Percentiles rank a stretch among this genome's conserved stretches.
phyloP scores from a whole-genome alignment of 352 stramenopile genomes.

The Ophiocytium majus region DNA sequence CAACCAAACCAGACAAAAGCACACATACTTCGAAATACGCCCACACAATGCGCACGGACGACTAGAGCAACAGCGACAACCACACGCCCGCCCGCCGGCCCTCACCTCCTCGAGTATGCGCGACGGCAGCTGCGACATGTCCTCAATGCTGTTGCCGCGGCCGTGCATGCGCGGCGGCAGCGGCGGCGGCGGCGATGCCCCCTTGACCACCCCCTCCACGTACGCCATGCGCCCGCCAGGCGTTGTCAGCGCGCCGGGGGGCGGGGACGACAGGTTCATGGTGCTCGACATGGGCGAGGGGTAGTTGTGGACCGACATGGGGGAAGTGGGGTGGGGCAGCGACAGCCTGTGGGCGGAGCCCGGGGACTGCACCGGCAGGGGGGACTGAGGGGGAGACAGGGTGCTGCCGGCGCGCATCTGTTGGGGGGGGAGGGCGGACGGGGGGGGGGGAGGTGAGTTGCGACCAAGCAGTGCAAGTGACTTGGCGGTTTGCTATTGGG shows the following conservation, averaged over 20 bases:
- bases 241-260: too few species aligned
- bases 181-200: too few species aligned
- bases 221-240: not conserved
- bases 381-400: not conserved
- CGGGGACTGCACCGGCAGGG: not conserved
- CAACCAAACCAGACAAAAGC: too few species aligned
- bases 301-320: not conserved
- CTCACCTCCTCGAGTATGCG: not conserved
- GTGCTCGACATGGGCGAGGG: not conserved
- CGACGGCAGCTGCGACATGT: not conserved
- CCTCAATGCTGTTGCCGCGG: not conserved
- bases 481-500: too few species aligned
- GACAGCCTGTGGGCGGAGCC: not conserved
- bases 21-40: too few species aligned
- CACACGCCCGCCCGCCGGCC: too few species aligned
- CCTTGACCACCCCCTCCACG: not conserved
- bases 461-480: too few species aligned
- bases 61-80: too few species aligned
- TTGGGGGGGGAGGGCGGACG: not conserved
- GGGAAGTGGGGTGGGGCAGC: not conserved
- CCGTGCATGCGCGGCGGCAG: not conserved
- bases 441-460: constrained; percentile 8
- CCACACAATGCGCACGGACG: too few species aligned
- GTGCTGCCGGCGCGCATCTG: not conserved
- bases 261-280: too few species aligned